These are phyloP conservation scores for Zopfia rhizophila DNA, from an alignment of 2,329 filamentous ascomycete species.

Conservation along the genomic window DNA sequence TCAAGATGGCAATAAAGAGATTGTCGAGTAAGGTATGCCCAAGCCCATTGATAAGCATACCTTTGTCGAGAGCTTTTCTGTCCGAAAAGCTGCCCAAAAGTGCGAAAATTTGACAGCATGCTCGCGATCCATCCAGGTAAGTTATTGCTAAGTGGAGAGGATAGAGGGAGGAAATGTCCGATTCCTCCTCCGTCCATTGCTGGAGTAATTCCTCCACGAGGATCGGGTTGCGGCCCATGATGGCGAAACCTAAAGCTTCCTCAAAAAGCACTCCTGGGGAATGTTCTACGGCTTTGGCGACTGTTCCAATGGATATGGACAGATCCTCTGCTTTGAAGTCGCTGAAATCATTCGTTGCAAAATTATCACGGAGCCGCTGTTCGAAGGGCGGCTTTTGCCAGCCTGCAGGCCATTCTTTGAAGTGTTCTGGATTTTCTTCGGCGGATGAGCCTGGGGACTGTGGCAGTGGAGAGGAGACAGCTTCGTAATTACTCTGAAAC, in stretches of 20 bases:
- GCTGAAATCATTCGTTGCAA: conserved; percentile 37
- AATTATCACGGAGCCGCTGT: conserved; percentile 17
- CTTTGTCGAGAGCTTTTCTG: background rate
- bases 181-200: background rate
- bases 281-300: conserved; percentile 24
- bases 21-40: conserved; percentile 55
- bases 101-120: conserved; percentile 43
- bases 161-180: conserved; percentile 24
- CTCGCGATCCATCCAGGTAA: conserved; percentile 49
- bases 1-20: conserved; percentile 51
- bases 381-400: conserved; percentile 16
- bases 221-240: conserved; percentile 29
- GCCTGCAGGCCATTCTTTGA: conserved; percentile 19
- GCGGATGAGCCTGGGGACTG: background rate
- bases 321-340: conserved; percentile 21
- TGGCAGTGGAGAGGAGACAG: conserved; percentile 3
- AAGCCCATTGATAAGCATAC: conserved; percentile 33
- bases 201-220: background rate
- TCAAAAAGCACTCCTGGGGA: conserved; percentile 26
- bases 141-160: conserved; percentile 52
- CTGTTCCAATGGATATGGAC: conserved; percentile 22
- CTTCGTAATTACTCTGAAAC: conserved; percentile 2
- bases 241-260: conserved; percentile 29
- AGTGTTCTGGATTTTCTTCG: conserved; percentile 25
- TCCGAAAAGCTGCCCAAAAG: conserved; percentile 1